Conservation (phyloP, 129 eudicot species). For the Pittosporum tobira region DNA sequence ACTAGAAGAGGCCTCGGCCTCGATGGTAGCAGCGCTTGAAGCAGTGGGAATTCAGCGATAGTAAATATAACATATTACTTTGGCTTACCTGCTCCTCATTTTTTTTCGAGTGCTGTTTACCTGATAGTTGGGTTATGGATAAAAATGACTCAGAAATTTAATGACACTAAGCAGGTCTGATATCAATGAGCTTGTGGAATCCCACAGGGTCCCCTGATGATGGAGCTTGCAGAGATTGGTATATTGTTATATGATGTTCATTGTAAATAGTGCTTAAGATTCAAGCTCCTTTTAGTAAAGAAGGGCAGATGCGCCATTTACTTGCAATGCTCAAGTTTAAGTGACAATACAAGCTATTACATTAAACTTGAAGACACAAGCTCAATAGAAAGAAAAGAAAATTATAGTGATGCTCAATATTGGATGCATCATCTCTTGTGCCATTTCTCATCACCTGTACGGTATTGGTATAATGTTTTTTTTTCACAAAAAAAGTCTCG, state of each 20-base stretch:
- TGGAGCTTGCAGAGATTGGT: constrained; percentile 14
- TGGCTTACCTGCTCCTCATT: constrained; percentile 9
- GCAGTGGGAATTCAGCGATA: constrained; percentile 43
- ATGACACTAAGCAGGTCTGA: constrained; percentile 16
- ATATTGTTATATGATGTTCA: constrained; percentile 25
- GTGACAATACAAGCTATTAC: constrained; percentile 2
- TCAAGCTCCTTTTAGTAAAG: constrained; percentile 31
- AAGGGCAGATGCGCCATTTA: constrained; percentile 20
- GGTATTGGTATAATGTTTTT: too few species aligned
- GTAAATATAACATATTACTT: constrained; percentile 4
- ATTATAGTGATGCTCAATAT: neutral
- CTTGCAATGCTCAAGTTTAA: neutral
- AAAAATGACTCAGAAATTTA: neutral
- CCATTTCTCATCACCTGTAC: neutral
- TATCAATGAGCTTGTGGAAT: constrained; percentile 10
- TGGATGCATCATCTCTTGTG: neutral
- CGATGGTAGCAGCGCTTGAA: constrained; percentile 67
- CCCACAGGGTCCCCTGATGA: neutral
- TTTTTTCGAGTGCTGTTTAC: constrained; percentile 3
- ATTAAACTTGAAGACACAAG: neutral
- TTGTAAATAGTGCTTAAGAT: constrained; percentile 39
- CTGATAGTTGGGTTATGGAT: neutral
- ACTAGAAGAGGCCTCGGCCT: constrained; percentile 90
- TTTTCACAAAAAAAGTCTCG: too few species aligned
- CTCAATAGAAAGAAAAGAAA: neutral